Evolutionary conservation across 768 basidiomycete species (phyloP), one percentile per base, ranked within the genome.

Genomic region (Lentinula sp.): DNA sequence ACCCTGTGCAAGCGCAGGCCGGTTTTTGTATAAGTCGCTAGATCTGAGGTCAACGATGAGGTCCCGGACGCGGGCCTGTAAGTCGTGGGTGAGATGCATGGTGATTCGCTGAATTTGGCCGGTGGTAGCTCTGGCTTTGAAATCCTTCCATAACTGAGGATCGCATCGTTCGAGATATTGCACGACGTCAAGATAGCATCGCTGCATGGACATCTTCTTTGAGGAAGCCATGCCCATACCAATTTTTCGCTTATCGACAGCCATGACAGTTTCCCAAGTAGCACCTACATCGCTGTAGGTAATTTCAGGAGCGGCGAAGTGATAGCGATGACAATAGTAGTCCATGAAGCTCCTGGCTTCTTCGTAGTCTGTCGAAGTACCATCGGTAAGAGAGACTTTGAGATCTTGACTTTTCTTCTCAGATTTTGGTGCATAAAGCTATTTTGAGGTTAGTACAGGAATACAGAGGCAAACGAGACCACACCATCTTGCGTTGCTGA

Each of bases 291-390:
- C 76, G 1, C 75, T 72, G 62, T 81, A 88, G 13, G 79, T 78
- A 62, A 96, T 73, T 53, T 90, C 88, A 2, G 93, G 92, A 63
- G 82, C 83, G 9, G 80, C 77, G 67, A 95, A 95, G 28, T 76
- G 75, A 70, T 85, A 97, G 39, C 85, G 80, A 49, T 85, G 82
- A 69, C 94, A 96, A 67, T 98, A 98, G 71, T 90, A 98, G 64
- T 95, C 95, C 88, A 97, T 95, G 77, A 98, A 98, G 62, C 82
- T 84, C 53, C 88, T 84, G 3, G 93, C 93, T 56, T 81, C 81
- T 56, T 92, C 90, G 55, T 45, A 31, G 16, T 87, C 87, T 6
- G 75, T 81, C 21, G 73, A 67, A 10, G 83, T 79, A 28, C 85
- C 84, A 67, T 93, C 88, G 2, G 86, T 83, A 10, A 95, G 76